These are phyloP conservation scores for Fusarium musae DNA, from an alignment of 2,329 filamentous ascomycete species.

Conservation along the genomic window DNA sequence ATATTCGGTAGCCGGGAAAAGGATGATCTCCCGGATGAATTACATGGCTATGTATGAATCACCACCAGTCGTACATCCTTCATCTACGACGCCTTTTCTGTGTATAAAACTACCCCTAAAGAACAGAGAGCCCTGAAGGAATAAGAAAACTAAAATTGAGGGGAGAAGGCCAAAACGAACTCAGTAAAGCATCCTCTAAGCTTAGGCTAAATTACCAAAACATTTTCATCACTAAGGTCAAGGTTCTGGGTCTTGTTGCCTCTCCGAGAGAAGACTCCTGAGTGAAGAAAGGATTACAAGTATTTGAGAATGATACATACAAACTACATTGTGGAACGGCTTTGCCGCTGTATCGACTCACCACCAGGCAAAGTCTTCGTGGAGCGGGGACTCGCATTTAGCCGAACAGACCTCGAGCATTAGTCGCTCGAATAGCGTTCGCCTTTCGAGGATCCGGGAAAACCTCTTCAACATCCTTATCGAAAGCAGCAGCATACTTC, in stretches of 20 bases:
- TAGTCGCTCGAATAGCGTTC: slow-evolving; percentile 7
- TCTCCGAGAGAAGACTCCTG: rapidly evolving
- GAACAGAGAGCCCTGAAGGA: rapidly evolving
- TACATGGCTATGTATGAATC: background rate
- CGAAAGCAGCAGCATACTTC: slow-evolving; percentile 10
- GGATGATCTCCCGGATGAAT: background rate
- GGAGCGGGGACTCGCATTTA: background rate
- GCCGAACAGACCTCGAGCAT: slow-evolving; percentile 1
- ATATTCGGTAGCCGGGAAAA: background rate
- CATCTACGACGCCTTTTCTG: no score
- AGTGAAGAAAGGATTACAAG: rapidly evolving
- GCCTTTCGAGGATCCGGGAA: slow-evolving; percentile 2
- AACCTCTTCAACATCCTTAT: background rate
- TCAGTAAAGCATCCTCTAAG: background rate
- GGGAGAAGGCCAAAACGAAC: no score
- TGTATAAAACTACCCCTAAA: rapidly evolving
- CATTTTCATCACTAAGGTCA: background rate
- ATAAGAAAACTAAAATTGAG: rapidly evolving
- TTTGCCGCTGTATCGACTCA: background rate
- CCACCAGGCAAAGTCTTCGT: background rate
- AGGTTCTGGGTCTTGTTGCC: background rate
- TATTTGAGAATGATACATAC: background rate
- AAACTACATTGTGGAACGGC: background rate
- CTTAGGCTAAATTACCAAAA: background rate
- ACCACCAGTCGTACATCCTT: no score